A percentile compares a stretch with the other conserved stretches of the same genome.
phyloP scores from a whole-genome alignment of 306 rosid genomes.

The Corylus heterophylla region DNA sequence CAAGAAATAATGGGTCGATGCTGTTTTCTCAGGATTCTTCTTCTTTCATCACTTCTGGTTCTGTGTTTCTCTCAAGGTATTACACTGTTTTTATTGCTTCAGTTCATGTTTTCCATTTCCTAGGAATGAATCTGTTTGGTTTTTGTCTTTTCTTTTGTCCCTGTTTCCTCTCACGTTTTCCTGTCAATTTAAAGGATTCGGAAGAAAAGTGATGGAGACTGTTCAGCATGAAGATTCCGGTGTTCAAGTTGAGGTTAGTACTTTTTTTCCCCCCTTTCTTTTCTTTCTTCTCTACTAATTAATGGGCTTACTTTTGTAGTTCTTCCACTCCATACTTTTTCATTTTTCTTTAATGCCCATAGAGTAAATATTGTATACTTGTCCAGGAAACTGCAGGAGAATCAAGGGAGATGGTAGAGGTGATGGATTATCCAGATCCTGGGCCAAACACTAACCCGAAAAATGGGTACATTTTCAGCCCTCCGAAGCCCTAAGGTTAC shows the following conservation, averaged over 20 bases:
- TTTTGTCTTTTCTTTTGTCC: neutral
- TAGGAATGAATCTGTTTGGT: neutral
- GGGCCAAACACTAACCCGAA: constrained; percentile 72
- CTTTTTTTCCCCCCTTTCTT: too few species aligned
- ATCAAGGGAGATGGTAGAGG: constrained; percentile 25
- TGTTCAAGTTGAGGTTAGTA: constrained; percentile 29
- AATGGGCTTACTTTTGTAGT: neutral
- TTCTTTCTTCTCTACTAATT: neutral
- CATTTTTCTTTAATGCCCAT: neutral
- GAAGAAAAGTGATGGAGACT: constrained; percentile 38
- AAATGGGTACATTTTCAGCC: constrained; percentile 36
- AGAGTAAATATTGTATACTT: constrained; percentile 9
- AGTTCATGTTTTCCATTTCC: neutral
- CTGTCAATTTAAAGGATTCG: constrained; percentile 48
- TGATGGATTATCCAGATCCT: constrained; percentile 72
- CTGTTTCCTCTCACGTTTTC: constrained; percentile 2
- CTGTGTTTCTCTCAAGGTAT: constrained; percentile 57
- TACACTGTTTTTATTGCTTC: too few species aligned
- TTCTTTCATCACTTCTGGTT: constrained; percentile 45
- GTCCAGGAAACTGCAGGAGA: constrained; percentile 38
- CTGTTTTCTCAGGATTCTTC: constrained; percentile 45
- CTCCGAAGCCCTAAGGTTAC: constrained; percentile 32
- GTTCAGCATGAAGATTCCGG: constrained; percentile 20
- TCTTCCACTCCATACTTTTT: neutral
- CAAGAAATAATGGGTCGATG: constrained; percentile 48